Base-by-base conservation (phyloP, 331 rosid species). In the Phaseolus coccineus region DNA sequence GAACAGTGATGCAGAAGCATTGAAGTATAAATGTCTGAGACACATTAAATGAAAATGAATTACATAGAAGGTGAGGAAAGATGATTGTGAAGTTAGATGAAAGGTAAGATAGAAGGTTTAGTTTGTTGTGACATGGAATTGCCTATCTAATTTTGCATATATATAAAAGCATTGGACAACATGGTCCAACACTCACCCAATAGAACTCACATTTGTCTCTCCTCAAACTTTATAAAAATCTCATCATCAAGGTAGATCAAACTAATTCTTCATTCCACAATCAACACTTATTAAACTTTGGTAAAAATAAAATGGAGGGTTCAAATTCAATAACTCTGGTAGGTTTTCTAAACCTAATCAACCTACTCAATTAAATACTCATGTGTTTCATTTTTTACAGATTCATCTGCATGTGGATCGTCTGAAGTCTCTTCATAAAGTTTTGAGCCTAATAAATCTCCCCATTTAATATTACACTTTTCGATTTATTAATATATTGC, bases 141-240 rank as follows among this genome's bases (percentile, higher is more conserved):
- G 80, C 24, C 81, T 44, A 52, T 74, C 78, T 28, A 68, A 57
- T 78, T 50, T 37, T 78, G 57, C 62, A 74, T 40, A 73, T 57
- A 19, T 19, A 19, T 19, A 19, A 57, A 78, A 58, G 81, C 69
- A 1, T 15, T 25, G 75, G 37, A 37, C 4, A 69, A 35, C 6
- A 44, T 72, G 85, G 84, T 74, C 84, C 87, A 78, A 25, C 64
- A 55, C 63, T 48, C 69, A 39, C 83, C 76, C 8, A 71, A 63
- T 56, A 22, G 13, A 59, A 81, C 64, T 76, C 69, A 33, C 61
- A 70, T 48, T 42, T 77, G 74, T 62, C 75, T 2, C 25, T 72
- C 72, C 58, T 70, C 5, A 37, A 4, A 55, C 66, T 48, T 50
- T n/a, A 6, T 11, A 24, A 52, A 35, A 52, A 51, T 48, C 47